phyloP scores from a whole-genome alignment of 2,329 filamentous ascomycete species.

The Pseudocercospora macadamiae region DNA sequence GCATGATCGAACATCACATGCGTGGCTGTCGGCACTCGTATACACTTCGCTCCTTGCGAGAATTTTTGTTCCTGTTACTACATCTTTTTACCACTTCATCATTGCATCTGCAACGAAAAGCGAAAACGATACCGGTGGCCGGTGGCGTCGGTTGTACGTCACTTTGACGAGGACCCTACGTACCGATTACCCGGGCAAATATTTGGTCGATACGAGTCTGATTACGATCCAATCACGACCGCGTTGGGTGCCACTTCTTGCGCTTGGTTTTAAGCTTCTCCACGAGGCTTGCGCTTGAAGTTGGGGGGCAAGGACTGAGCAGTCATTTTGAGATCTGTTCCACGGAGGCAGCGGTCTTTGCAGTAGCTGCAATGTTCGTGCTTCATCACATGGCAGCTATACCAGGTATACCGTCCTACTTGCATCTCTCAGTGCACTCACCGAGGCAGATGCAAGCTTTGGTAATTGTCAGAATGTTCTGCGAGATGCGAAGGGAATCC shows the following conservation, averaged over 20 bases:
- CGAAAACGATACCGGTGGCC: background rate
- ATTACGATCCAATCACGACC: background rate
- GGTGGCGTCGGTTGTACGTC: background rate
- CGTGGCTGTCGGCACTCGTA: background rate
- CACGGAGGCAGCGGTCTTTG: too few relatives aligned
- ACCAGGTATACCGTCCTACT: background rate
- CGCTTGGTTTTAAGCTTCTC: background rate
- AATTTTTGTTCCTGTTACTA: background rate
- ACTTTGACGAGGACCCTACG: background rate
- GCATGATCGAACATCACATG: background rate
- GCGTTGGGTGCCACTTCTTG: background rate
- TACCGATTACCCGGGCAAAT: too few relatives aligned
- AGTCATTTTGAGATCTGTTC: too few relatives aligned
- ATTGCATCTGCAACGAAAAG: background rate
- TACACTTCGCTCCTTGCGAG: constrained; percentile 2
- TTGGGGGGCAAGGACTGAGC: too few relatives aligned
- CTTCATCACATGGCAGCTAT: background rate
- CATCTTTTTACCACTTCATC: background rate
- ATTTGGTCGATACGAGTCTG: background rate
- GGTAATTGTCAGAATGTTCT: background rate
- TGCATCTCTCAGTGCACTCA: background rate
- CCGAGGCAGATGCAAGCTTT: background rate
- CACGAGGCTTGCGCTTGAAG: background rate
- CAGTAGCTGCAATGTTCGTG: background rate
- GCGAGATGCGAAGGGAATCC: background rate